Evolutionary conservation across 2,329 filamentous ascomycete genomes (phyloP), one percentile per base, ranked within the genome.

Genomic region (Ophiocordyceps unilateralis): DNA sequence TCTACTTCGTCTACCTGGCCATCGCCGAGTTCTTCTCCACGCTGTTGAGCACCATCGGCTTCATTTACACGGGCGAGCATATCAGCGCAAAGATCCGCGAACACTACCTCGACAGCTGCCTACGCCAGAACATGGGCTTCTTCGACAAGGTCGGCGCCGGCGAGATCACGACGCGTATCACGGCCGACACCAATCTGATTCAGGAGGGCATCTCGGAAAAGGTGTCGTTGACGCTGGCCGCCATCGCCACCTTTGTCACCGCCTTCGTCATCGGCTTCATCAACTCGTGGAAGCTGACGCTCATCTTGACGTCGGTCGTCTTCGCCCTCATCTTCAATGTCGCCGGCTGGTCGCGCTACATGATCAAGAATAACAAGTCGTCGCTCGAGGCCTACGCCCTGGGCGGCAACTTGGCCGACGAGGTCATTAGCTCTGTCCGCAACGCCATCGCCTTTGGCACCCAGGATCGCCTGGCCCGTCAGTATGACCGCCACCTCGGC

Each of bases 161-260:
- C 45, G 91, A 95, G 62, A 84, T 96, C 47, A 94, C 88, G 0
- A 94, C 88, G 1, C 80, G 88, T 49, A 94, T 95, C 52, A 96
- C 89, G 0, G 81, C 88, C 11, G 89, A 96, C 58, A 93, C 86
- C 39, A 95, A 94, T 54, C 67, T 93, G 43, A 81, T 96, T 44
- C 89, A 95, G 59, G 88, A 93, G 50, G 89, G 87, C 44, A 86
- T 98, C 39, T 93, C 85, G 0, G 85, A 93, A 60, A 94, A 94
- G 65, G 74, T 93, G 39, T 78, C 77, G 14, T 64, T 94, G 48
- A 87, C 84, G 0, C 58, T 93, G 44, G 76, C 78, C 14, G 83
- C 84, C 12, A 41, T 87, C 4, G 77, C 87, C 1, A 88, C 85
- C 9, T 96, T 96, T 55, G 64, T 93, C 44, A 56, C 72, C n/a